phyloP scores from a whole-genome alignment of 306 rosid genomes.

The Cicer chorassanicum region DNA sequence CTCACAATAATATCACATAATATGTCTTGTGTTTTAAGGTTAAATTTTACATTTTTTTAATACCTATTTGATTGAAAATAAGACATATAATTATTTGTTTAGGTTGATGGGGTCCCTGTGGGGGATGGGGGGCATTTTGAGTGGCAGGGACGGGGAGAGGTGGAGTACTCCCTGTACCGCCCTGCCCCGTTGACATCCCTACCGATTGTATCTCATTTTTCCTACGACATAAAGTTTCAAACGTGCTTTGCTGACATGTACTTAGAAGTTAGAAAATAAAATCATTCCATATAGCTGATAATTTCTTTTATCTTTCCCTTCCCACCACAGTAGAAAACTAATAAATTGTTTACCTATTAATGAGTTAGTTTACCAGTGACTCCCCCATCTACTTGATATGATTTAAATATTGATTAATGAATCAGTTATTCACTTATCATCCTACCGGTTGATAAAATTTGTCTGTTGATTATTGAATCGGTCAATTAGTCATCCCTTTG shows the following conservation, averaged over 20 bases:
- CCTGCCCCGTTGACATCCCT: too few relatives aligned
- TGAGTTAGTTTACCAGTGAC: neutral
- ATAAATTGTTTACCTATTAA: neutral
- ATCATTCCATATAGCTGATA: slow-evolving; percentile 5
- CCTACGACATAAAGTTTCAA: slow-evolving; percentile 16
- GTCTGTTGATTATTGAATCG: slow-evolving; percentile 14
- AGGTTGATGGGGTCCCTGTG: too few relatives aligned
- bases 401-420: slow-evolving; percentile 9
- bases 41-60: too few relatives aligned
- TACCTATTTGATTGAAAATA: too few relatives aligned
- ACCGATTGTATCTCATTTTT: slow-evolving; percentile 13
- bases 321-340: slow-evolving; percentile 10
- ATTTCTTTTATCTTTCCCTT: slow-evolving; percentile 5
- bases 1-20: too few relatives aligned
- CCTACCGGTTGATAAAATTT: slow-evolving; percentile 4
- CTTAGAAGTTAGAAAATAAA: slow-evolving; percentile 26
- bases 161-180: too few relatives aligned
- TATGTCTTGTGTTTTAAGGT: too few relatives aligned
- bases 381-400: slow-evolving; percentile 11
- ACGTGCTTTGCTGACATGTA: slow-evolving; percentile 22
- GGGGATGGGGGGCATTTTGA: too few relatives aligned
- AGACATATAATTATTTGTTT: too few relatives aligned
- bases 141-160: too few relatives aligned
- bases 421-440: neutral
- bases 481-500: neutral